A percentile compares a stretch with the other conserved stretches of the same genome.
Evolutionary conservation across 352 stramenopile genomes (phyloP).

Genomic region (Achlya hypogyna): DNA sequence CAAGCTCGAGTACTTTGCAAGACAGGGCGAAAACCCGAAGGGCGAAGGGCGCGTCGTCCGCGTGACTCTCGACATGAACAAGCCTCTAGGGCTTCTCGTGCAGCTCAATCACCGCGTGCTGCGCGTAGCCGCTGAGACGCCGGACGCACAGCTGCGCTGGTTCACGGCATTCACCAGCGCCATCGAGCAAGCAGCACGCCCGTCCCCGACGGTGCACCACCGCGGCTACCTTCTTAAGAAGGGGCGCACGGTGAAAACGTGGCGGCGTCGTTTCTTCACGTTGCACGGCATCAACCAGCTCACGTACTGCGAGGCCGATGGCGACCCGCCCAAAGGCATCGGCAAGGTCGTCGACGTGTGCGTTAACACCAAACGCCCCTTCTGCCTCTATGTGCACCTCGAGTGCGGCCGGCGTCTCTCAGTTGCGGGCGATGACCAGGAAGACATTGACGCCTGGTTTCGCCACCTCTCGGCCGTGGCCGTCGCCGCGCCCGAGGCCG

Average conservation of each 20-base stretch:
- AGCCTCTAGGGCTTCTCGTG: constrained; percentile 34
- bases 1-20: constrained; percentile 15
- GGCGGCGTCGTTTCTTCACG: constrained; percentile 50
- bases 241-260: constrained; percentile 11
- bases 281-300: constrained; percentile 42
- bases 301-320: constrained; percentile 53
- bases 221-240: constrained; percentile 14
- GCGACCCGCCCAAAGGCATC: constrained; percentile 46
- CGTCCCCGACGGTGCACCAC: constrained; percentile 1
- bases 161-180: neutral
- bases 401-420: constrained; percentile 48
- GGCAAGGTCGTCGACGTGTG: constrained; percentile 53
- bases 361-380: constrained; percentile 32
- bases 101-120: constrained; percentile 44
- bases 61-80: neutral
- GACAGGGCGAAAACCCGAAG: constrained; percentile 23
- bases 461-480: constrained; percentile 33
- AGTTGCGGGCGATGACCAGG: constrained; percentile 47
- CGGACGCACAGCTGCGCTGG: constrained; percentile 36
- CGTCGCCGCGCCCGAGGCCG: neutral
- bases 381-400: constrained; percentile 59
- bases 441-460: constrained; percentile 54
- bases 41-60: constrained; percentile 12
- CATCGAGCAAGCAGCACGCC: neutral
- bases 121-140: constrained; percentile 51